Base-by-base conservation (phyloP, 2,329 filamentous ascomycete species). In the Aspergillus melleus region DNA sequence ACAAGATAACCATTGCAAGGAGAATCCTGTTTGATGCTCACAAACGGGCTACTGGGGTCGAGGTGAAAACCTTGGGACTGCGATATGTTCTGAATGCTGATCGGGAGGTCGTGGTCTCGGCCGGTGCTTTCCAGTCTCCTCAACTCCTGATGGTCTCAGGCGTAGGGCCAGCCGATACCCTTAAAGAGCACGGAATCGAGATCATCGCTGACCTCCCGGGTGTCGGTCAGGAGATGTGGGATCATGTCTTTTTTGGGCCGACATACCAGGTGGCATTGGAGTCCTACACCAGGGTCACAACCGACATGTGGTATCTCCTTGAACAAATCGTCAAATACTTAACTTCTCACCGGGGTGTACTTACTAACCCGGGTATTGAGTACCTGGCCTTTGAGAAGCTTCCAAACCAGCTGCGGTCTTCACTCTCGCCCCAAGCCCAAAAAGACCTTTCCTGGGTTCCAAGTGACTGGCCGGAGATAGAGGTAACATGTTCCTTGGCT, bases 111-210 rank as follows among this genome's bases (percentile, higher is more conserved):
- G 78, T 80, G 46, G 58, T 87, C 2, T 77, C 82, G 0, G 81
- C 79, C 1, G 85, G 85, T 6, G 74, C 78, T 2, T 83, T 82
- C 67, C 83, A 84, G 65, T 80, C 81, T 0, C 84, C 84, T 0
- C 82, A 86, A 61, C 70, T 85, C 6, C 74, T 85, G 6, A 82
- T 83, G 74, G 75, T 83, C 4, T 83, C 80, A 47, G 83, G 83
- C 1, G 70, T 80, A 58, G 83, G 83, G 0, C 81, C 81, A 1
- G 56, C 55, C 0, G 58, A 61, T 16, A 60, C 58, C 4, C 65
- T 75, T 5, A 39, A 61, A 19, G 59, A 69, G 14, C 63, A 70
- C 32, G 61, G 55, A 2, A 75, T 75, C 50, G 56, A 68, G 6
- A 59, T 70, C 0, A 55, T 76, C 12, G 65, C 64, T 4, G 62